Evolutionary conservation across 2,329 filamentous ascomycete species (phyloP).

Genomic region (Lecanicillium sp.): DNA sequence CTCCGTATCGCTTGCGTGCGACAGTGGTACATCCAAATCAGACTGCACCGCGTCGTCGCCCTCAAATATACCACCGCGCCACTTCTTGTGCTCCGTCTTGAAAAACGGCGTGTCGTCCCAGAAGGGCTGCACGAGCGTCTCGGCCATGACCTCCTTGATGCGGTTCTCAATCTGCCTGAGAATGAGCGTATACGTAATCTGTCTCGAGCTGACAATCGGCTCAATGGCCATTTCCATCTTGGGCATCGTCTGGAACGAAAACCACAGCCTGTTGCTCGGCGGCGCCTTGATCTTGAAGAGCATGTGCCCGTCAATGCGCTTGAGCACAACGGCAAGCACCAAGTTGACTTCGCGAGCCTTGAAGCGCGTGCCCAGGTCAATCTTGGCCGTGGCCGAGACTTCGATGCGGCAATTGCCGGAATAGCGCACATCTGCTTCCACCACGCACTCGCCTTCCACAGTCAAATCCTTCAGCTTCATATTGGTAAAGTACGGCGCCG

Average conservation of each 20-base stretch:
- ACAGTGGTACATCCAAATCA: neutral
- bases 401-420: constrained; percentile 84
- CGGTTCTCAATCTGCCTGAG: constrained; percentile 88
- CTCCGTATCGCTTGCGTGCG: no score
- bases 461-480: constrained; percentile 81
- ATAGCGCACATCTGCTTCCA: constrained; percentile 84
- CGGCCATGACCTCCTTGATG: constrained; percentile 88
- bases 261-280: constrained; percentile 93
- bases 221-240: constrained; percentile 93
- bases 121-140: constrained; percentile 85
- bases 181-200: constrained; percentile 92
- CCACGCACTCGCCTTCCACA: constrained; percentile 80
- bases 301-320: constrained; percentile 76
- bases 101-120: constrained; percentile 96
- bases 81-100: constrained; percentile 66
- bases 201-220: constrained; percentile 87
- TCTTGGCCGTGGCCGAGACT: constrained; percentile 84
- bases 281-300: constrained; percentile 87
- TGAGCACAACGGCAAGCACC: constrained; percentile 76
- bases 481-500: constrained; percentile 83
- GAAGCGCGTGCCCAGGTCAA: constrained; percentile 82
- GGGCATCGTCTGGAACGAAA: constrained; percentile 88
- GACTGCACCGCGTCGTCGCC: constrained; percentile 40
- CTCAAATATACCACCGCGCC: constrained; percentile 78
- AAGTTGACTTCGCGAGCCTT: constrained; percentile 87